phyloP scores from a whole-genome alignment of 2,329 filamentous ascomycete genomes.

The Trichoderma simmonsii region DNA sequence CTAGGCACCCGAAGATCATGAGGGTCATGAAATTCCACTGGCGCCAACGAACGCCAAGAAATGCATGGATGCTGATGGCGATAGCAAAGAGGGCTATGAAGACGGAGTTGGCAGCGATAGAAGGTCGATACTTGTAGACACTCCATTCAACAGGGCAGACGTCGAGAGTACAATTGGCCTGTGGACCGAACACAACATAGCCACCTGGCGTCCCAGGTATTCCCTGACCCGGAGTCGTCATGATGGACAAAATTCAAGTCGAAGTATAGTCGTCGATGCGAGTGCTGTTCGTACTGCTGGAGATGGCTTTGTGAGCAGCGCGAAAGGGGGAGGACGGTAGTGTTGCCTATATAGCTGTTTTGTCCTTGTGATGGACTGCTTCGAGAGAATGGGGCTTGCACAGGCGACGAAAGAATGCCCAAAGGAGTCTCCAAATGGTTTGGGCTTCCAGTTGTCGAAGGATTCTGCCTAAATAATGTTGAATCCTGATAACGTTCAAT shows the following conservation, averaged over 20 bases:
- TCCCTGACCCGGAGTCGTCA: neutral
- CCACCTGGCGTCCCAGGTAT: neutral
- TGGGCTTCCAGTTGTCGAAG: neutral
- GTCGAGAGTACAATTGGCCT: slow-evolving; percentile 46
- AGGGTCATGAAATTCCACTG: slow-evolving; percentile 43
- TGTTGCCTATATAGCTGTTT: neutral
- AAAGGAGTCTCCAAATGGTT: neutral
- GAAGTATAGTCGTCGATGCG: neutral
- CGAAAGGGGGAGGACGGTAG: neutral
- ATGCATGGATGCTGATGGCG: slow-evolving; percentile 40
- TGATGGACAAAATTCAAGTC: neutral
- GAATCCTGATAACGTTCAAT: neutral
- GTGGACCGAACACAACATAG: slow-evolving; percentile 38
- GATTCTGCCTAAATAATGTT: neutral
- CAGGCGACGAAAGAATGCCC: neutral
- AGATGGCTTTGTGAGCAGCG: neutral
- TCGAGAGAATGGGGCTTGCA: neutral
- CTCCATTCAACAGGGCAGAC: slow-evolving; percentile 42
- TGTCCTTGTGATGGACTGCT: neutral
- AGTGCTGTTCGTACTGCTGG: neutral
- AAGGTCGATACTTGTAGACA: slow-evolving; percentile 42
- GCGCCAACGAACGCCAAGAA: slow-evolving; percentile 39
- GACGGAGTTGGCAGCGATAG: slow-evolving; percentile 43
- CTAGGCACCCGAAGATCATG: slow-evolving; percentile 52
- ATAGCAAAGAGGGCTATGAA: slow-evolving; percentile 42